Percentiles rank a stretch among this genome's conserved stretches.
Evolutionary conservation across 768 basidiomycete species (phyloP).

Genomic region (Tulasnella sp.): DNA sequence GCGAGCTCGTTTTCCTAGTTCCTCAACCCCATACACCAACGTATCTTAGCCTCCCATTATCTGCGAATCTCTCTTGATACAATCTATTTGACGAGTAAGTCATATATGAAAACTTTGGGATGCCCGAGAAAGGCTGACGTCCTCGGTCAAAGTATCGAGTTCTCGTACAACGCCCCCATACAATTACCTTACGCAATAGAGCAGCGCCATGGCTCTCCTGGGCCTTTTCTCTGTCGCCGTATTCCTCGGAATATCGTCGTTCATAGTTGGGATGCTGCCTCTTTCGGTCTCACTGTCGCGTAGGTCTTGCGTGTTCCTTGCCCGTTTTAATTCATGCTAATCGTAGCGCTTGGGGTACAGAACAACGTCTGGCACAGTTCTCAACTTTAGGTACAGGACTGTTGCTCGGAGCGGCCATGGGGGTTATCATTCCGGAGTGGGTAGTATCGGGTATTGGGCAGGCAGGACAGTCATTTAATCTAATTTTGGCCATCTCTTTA

Average conservation of each 20-base stretch:
- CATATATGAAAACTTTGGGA: neutral
- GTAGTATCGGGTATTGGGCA: constrained; percentile 36
- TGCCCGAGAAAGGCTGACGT: neutral
- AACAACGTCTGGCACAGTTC: constrained; percentile 46
- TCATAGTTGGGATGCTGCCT: constrained; percentile 69
- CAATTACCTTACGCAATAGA: neutral
- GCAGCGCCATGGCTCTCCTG: constrained; percentile 33
- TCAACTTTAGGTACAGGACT: constrained; percentile 73
- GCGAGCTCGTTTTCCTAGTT: neutral
- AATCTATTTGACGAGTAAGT: neutral
- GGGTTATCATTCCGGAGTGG: constrained; percentile 91
- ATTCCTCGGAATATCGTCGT: constrained; percentile 41
- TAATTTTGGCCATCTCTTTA: constrained; percentile 5
- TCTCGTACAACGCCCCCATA: neutral
- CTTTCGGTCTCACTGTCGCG: constrained; percentile 69
- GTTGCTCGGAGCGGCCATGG: constrained; percentile 82
- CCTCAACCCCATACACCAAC: neutral
- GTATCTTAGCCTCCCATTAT: neutral
- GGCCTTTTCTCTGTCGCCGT: constrained; percentile 36
- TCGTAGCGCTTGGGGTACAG: constrained; percentile 27
- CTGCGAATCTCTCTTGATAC: neutral
- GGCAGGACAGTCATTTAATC: neutral
- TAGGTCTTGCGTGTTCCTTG: constrained; percentile 37
- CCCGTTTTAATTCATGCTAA: neutral
- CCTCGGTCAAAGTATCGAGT: neutral